phyloP scores from a whole-genome alignment of 2,329 filamentous ascomycete species.

The Cryoendolithus antarcticus region DNA sequence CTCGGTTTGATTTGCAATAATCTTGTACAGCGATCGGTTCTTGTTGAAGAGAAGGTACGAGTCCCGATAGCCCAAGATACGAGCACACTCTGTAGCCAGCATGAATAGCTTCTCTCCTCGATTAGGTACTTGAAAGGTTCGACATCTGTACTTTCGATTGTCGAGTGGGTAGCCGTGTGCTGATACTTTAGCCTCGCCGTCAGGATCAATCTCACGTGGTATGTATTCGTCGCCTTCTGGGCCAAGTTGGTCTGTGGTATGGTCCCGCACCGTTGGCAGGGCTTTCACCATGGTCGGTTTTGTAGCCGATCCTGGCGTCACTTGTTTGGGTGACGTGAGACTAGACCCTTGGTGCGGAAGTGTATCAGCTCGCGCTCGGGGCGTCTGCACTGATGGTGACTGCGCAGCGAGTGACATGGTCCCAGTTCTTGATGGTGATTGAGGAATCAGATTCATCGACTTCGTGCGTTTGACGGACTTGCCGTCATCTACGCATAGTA shows the following conservation, averaged over 20 bases:
- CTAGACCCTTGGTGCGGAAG: conserved; percentile 41
- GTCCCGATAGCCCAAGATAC: conserved; percentile 85
- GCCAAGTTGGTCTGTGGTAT: conserved; percentile 90
- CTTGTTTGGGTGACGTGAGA: conserved; percentile 58
- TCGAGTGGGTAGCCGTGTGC: conserved; percentile 69
- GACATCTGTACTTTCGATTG: conserved; percentile 76
- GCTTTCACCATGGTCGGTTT: conserved; percentile 78
- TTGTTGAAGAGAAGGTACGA: conserved; percentile 99
- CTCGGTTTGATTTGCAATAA: conserved; percentile 88
- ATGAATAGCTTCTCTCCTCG: conserved; percentile 93
- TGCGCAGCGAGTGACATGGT: conserved; percentile 23
- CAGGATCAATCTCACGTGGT: conserved; percentile 82
- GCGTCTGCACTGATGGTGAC: conserved; percentile 37
- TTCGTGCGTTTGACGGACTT: conserved; percentile 27
- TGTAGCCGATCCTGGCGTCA: conserved; percentile 50
- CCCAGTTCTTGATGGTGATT: conserved; percentile 1
- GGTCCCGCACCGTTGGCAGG: conserved; percentile 86
- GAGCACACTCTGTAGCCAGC: conserved; percentile 93
- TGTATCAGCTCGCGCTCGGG: conserved; percentile 39
- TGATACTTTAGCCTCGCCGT: conserved; percentile 88
- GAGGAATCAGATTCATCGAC: not conserved
- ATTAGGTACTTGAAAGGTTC: conserved; percentile 85
- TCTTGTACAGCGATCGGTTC: conserved; percentile 91
- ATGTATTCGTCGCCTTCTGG: conserved; percentile 87
- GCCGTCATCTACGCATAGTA: conserved; percentile 27